These are phyloP conservation scores for Triticum monococcum DNA, from an alignment of 176 grass and related monocot species.

Conservation along the genomic window DNA sequence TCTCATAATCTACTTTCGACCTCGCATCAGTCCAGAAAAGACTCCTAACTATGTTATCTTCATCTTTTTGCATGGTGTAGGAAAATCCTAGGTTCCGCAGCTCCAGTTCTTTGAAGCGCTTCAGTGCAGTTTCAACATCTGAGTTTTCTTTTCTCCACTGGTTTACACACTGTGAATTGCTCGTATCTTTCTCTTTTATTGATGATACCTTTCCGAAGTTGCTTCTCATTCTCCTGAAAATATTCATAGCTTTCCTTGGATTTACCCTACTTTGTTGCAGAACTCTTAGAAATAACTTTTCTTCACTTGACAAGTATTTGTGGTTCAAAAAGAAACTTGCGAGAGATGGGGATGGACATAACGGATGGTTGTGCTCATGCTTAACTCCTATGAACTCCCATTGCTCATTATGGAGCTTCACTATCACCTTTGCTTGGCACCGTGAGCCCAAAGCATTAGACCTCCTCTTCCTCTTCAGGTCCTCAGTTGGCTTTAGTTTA, in stretches of 20 bases:
- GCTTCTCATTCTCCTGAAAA: conserved; percentile 21
- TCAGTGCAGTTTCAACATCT: conserved; percentile 29
- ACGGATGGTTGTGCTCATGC: conserved; percentile 26
- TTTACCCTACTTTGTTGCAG: conserved; percentile 24
- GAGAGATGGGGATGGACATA: conserved; percentile 7
- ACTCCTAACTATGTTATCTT: conserved; percentile 7
- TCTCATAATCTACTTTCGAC: conserved; percentile 19
- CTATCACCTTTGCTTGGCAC: conserved; percentile 26
- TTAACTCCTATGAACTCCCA: conserved; percentile 20
- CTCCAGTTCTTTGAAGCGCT: conserved; percentile 14
- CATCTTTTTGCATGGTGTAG: not conserved
- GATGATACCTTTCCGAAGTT: not conserved
- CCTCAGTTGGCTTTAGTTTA: not conserved
- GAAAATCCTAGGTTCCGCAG: conserved; percentile 1
- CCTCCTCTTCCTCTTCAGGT: conserved; percentile 21
- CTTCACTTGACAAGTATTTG: conserved; percentile 25
- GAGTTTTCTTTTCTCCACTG: conserved; percentile 9
- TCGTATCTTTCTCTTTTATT: not conserved
- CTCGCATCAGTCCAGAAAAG: conserved; percentile 24
- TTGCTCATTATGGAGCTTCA: conserved; percentile 23
- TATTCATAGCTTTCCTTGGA: conserved; percentile 28
- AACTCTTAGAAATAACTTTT: conserved; percentile 32
- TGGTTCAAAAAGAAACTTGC: conserved; percentile 20
- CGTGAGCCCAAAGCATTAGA: conserved; percentile 10
- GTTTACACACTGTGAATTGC: not conserved